Base-by-base conservation (phyloP, 2,329 filamentous ascomycete genomes). In the Corinectria fuckeliana region DNA sequence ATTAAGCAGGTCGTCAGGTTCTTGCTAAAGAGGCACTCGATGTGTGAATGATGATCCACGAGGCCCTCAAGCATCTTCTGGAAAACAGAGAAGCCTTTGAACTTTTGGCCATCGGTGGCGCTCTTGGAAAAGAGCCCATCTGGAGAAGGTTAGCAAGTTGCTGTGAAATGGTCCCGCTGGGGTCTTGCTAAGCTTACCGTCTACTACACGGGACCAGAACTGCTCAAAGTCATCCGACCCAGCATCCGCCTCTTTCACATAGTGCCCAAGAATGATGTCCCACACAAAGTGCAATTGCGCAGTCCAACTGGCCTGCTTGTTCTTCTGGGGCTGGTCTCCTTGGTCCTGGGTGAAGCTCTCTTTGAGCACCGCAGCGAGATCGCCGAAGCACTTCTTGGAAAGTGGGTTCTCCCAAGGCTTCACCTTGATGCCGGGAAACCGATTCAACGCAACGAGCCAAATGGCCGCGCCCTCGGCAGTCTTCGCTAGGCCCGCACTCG, bases 381-480 rank as follows among this genome's bases (percentile, higher is more conserved):
- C 83, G 5, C 83, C 79, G 20, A 91, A 81, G 50, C 93, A 89
- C 64, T 89, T 88, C 4, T 82, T 80, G 14, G 87, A 85, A 45
- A 97, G 76, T 2, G 93, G 93, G 69, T 95, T 88, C 49, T 86
- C 84, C 93, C 93, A 97, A 2, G 91, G 82, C 64, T 90, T 88
- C 23, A 83, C 80, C 49, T 86, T 85, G 54, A 90, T 80, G 7
- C 84, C 78, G 0, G 89, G 85, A 67, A 91, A 92, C 18, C 79
- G 79, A 50, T 85, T 83, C 61, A 85, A 82, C 2, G 90, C 85
- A 5, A 86, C 85, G 28, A 98, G 81, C 93, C 93, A 98, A 56
- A 97, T 86, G 1, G 92, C 92, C 20, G 97, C 87, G 6, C 93
- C 94, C 73, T 98, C 94, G 0, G 93, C 90, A 0, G 93, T 94